Evolutionary conservation across 371 early-diverging fungal species (phyloP).

Genomic region (Gilbertella persicaria): DNA sequence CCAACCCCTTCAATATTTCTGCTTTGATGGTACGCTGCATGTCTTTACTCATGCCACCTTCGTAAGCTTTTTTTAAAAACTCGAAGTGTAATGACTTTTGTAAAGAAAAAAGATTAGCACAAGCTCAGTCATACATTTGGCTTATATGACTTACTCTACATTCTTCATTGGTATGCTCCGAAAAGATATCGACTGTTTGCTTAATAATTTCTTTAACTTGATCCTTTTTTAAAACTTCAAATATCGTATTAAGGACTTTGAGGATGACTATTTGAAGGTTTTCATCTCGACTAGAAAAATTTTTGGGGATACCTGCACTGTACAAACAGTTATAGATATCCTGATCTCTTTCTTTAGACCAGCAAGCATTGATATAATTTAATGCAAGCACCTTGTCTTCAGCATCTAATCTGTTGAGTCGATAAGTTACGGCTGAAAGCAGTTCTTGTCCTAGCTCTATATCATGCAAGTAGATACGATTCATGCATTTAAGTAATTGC

Average conservation of each 20-base stretch:
- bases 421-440: conserved; percentile 34
- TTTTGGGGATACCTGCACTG: conserved; percentile 38
- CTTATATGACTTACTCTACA: conserved; percentile 47
- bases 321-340: conserved; percentile 55
- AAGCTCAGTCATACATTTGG: background rate
- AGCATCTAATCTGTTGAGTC: conserved; percentile 36
- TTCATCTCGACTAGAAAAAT: conserved; percentile 6
- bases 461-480: conserved; percentile 48
- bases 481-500: conserved; percentile 33
- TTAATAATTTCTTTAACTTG: conserved; percentile 51
- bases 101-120: background rate
- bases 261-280: conserved; percentile 50
- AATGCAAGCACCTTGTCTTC: conserved; percentile 48
- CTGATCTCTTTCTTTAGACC: conserved; percentile 33
- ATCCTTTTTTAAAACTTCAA: conserved; percentile 30
- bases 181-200: conserved; percentile 30
- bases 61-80: conserved; percentile 22
- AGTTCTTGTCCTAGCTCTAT: conserved; percentile 35
- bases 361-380: conserved; percentile 55
- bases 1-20: conserved; percentile 44
- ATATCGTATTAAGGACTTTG: conserved; percentile 51
- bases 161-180: conserved; percentile 40
- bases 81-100: conserved; percentile 39
- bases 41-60: background rate
- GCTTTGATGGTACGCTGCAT: conserved; percentile 1